phyloP scores from a whole-genome alignment of 768 basidiomycete species.

The Tulasnella calospora region DNA sequence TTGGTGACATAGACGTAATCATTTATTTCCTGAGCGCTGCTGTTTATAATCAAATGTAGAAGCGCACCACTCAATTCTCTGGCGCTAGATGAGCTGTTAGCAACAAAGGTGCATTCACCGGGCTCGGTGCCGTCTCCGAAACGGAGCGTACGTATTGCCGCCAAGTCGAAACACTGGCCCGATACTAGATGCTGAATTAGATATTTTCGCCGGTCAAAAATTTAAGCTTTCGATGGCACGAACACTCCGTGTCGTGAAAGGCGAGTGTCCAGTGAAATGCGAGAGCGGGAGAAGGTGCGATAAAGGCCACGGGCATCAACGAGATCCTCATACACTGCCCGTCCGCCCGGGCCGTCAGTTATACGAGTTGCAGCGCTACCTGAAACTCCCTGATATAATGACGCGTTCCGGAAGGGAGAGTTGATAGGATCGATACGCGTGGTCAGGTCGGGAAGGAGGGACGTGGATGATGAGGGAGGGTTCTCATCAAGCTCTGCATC shows the following conservation, averaged over 20 bases:
- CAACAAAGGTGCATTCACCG: not conserved
- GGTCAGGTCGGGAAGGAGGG: no score
- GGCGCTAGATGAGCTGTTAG: not conserved
- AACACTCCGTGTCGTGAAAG: not conserved
- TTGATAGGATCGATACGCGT: no score
- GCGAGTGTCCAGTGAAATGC: not conserved
- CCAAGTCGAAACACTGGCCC: not conserved
- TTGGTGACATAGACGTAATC: no score
- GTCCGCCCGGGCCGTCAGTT: not conserved
- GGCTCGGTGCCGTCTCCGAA: not conserved
- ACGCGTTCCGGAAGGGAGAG: not conserved
- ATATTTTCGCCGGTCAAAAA: not conserved
- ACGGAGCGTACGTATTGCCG: not conserved
- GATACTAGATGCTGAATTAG: not conserved
- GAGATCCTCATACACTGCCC: not conserved
- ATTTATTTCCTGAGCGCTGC: not conserved
- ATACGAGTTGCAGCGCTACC: not conserved
- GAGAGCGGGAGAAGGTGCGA: not conserved
- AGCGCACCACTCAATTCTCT: not conserved
- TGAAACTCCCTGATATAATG: not conserved
- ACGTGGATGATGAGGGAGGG: no score
- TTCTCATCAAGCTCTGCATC: no score
- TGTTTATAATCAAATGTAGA: not conserved
- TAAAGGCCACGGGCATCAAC: not conserved
- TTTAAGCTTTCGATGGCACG: not conserved